phyloP scores from a whole-genome alignment of 2,329 filamentous ascomycete genomes.

The Phialophora chinensis region DNA sequence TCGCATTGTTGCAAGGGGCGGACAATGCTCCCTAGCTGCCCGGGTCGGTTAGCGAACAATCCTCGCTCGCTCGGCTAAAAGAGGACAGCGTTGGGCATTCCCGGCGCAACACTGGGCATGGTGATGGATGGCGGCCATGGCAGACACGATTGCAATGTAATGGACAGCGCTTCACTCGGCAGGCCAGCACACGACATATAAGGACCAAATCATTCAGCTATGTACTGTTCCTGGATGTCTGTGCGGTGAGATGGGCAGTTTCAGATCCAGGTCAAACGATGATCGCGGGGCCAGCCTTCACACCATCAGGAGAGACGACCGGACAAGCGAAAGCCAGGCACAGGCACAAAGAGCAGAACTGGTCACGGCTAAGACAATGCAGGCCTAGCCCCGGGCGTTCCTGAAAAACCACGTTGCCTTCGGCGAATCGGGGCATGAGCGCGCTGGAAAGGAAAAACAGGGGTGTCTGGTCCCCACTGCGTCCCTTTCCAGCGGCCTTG shows the following conservation, averaged over 20 bases:
- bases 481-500: neutral
- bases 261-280: neutral
- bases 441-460: slow-evolving; percentile 5
- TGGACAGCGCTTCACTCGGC: neutral
- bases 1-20: slow-evolving; percentile 10
- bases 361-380: slow-evolving; percentile 27
- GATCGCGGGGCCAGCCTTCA: neutral
- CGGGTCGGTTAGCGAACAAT: neutral
- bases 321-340: slow-evolving; percentile 6
- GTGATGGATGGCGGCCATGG: neutral
- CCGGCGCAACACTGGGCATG: slow-evolving; percentile 1
- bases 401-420: slow-evolving; percentile 26
- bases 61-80: slow-evolving; percentile 10
- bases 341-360: slow-evolving; percentile 23
- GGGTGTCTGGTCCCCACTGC: neutral
- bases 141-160: neutral
- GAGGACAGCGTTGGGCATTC: neutral
- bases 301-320: neutral
- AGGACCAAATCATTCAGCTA: neutral
- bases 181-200: slow-evolving; percentile 1
- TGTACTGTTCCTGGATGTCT: neutral
- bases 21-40: neutral
- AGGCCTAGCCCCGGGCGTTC: slow-evolving; percentile 27
- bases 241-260: neutral
- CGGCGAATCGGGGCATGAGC: slow-evolving; percentile 24